Evolutionary conservation across 2,329 filamentous ascomycete genomes (phyloP).

Genomic region (Colletotrichum graminicola): DNA sequence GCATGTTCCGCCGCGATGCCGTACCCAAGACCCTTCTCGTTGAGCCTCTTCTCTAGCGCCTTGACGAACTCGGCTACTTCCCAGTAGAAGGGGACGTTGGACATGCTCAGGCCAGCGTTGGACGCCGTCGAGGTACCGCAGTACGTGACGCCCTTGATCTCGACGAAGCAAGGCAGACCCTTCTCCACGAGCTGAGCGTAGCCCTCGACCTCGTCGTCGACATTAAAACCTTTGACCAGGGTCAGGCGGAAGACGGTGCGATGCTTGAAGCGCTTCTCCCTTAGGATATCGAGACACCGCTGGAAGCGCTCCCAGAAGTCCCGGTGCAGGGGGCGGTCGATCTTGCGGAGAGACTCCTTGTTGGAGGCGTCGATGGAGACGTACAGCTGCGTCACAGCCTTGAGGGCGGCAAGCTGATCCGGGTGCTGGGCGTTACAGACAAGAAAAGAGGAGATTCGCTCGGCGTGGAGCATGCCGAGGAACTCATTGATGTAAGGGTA

Average conservation of each 20-base stretch:
- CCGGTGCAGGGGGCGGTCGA: slow-evolving; percentile 91
- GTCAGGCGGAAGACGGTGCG: slow-evolving; percentile 95
- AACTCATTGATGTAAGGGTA: slow-evolving; percentile 98
- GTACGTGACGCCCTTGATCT: slow-evolving; percentile 97
- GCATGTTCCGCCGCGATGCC: slow-evolving; percentile 96
- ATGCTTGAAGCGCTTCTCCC: slow-evolving; percentile 84
- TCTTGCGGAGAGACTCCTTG: slow-evolving; percentile 85
- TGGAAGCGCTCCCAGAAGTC: slow-evolving; percentile 99
- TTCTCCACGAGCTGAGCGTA: slow-evolving; percentile 91
- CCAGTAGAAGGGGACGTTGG: slow-evolving; percentile 95
- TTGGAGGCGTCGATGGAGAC: slow-evolving; percentile 97
- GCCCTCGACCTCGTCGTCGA: slow-evolving; percentile 91
- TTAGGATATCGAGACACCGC: slow-evolving; percentile 88
- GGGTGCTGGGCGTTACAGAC: slow-evolving; percentile 98
- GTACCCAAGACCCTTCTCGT: slow-evolving; percentile 79
- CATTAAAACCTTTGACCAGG: slow-evolving; percentile 97
- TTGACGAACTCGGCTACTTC: slow-evolving; percentile 88
- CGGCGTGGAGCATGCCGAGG: slow-evolving; percentile 81
- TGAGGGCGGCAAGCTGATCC: slow-evolving; percentile 84
- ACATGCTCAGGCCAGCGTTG: slow-evolving; percentile 91
- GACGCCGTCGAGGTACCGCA: slow-evolving; percentile 91
- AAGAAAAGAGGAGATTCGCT: slow-evolving; percentile 92
- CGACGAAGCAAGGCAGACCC: slow-evolving; percentile 90
- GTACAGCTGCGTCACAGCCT: slow-evolving; percentile 93
- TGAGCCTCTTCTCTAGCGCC: slow-evolving; percentile 77